These are phyloP conservation scores for Dothideomycetes sp. DNA, from an alignment of 2,329 filamentous ascomycete species.

Conservation along the genomic window DNA sequence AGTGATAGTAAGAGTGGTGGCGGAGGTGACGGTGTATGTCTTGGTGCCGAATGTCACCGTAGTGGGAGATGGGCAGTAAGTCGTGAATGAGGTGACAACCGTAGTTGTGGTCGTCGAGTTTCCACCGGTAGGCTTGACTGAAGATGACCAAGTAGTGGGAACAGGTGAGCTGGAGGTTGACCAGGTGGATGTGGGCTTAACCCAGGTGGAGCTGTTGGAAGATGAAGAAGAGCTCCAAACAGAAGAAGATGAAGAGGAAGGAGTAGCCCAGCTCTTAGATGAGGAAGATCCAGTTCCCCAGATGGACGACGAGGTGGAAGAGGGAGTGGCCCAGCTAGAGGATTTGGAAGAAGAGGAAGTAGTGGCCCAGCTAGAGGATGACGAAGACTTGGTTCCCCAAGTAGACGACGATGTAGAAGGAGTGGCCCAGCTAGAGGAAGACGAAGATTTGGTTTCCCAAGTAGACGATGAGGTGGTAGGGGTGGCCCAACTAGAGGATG, in stretches of 20 bases:
- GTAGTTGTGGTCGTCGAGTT: too few species aligned
- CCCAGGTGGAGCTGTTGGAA: neutral
- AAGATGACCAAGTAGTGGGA: neutral
- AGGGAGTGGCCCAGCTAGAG: neutral
- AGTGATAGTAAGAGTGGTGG: conserved; percentile 16
- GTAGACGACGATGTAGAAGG: neutral
- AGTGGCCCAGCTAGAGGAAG: neutral
- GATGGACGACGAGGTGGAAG: neutral
- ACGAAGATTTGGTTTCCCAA: neutral
- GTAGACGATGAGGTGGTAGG: neutral
- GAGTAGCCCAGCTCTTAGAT: neutral
- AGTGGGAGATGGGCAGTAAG: conserved; percentile 16
- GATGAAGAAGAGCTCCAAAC: neutral
- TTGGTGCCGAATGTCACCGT: conserved; percentile 13
- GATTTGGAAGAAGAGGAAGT: neutral
- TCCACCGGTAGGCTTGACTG: neutral
- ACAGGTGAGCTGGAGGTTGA: neutral
- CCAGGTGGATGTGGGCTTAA: neutral
- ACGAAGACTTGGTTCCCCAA: neutral
- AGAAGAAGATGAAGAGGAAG: conserved; percentile 1
- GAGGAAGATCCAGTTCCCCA: neutral
- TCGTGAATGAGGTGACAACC: conserved; percentile 13
- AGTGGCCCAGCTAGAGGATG: conserved; percentile 2
- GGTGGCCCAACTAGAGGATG: neutral
- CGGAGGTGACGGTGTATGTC: conserved; percentile 15